phyloP scores from a whole-genome alignment of 2,329 filamentous ascomycete genomes.

The Calonectria hawksworthii region DNA sequence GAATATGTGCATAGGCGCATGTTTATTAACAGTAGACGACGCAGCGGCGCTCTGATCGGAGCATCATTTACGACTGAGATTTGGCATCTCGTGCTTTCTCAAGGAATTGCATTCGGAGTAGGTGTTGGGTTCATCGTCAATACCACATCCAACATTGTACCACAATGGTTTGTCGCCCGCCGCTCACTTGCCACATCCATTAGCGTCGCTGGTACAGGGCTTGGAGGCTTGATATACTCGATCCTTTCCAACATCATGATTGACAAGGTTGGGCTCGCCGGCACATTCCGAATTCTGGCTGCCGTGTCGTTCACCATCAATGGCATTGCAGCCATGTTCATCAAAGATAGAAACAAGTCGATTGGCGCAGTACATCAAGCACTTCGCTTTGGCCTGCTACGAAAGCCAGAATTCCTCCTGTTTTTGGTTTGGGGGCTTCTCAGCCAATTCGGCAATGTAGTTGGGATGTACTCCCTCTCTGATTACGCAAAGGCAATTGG shows the following conservation, averaged over 20 bases:
- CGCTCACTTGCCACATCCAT: neutral
- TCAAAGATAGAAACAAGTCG: neutral
- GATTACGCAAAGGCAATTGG: neutral
- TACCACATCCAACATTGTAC: neutral
- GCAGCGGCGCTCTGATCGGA: neutral
- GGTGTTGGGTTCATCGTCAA: neutral
- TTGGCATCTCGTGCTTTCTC: neutral
- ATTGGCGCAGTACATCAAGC: neutral
- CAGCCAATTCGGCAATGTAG: neutral
- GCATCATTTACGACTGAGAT: neutral
- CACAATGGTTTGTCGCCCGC: neutral
- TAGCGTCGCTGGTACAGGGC: neutral
- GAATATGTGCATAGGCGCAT: neutral
- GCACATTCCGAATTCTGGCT: neutral
- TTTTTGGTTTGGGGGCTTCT: neutral
- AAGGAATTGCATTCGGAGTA: neutral
- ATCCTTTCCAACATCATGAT: neutral
- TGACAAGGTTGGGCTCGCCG: neutral
- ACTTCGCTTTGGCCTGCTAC: neutral
- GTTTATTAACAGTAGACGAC: neutral
- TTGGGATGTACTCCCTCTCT: neutral
- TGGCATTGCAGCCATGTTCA: neutral
- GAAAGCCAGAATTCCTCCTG: neutral
- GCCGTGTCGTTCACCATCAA: neutral
- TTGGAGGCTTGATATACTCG: neutral